These are phyloP conservation scores for Diaporthe aspalathi DNA, from an alignment of 2,329 filamentous ascomycete species.

Conservation along the genomic window DNA sequence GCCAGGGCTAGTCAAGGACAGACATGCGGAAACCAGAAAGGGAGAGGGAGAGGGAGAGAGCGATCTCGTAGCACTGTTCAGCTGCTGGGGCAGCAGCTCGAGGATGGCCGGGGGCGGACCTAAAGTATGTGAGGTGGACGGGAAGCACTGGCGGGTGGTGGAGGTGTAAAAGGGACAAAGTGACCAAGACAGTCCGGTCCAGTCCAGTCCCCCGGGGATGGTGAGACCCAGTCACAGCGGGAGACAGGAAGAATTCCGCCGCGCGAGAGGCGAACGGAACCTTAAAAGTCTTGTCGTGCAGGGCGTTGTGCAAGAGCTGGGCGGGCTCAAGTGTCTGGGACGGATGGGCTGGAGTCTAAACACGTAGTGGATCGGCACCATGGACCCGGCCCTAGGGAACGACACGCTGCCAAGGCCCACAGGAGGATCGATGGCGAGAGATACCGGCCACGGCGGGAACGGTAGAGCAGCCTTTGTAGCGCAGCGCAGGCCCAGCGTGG, in stretches of 20 bases:
- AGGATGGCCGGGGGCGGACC: constrained; percentile 1
- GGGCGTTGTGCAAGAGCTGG: constrained; percentile 20
- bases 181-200: neutral
- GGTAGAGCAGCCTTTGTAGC: neutral
- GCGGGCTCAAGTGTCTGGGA: constrained; percentile 1
- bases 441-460: neutral
- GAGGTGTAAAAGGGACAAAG: neutral
- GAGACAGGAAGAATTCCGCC: constrained; percentile 26
- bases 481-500: neutral
- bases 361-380: constrained; percentile 21
- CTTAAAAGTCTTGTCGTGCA: constrained; percentile 19
- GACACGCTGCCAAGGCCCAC: constrained; percentile 30
- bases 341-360: constrained; percentile 28
- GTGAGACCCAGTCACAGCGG: neutral
- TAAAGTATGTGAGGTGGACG: neutral
- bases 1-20: neutral
- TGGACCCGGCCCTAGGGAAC: constrained; percentile 28
- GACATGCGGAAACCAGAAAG: neutral
- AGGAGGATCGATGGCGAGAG: neutral
- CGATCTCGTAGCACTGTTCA: neutral
- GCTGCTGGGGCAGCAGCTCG: neutral
- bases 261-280: constrained; percentile 15
- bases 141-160: neutral
- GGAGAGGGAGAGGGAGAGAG: neutral
- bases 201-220: neutral